These are phyloP conservation scores for Saccharomycopsis capsularis DNA, from an alignment of 805 yeast genomes.

Conservation along the genomic window DNA sequence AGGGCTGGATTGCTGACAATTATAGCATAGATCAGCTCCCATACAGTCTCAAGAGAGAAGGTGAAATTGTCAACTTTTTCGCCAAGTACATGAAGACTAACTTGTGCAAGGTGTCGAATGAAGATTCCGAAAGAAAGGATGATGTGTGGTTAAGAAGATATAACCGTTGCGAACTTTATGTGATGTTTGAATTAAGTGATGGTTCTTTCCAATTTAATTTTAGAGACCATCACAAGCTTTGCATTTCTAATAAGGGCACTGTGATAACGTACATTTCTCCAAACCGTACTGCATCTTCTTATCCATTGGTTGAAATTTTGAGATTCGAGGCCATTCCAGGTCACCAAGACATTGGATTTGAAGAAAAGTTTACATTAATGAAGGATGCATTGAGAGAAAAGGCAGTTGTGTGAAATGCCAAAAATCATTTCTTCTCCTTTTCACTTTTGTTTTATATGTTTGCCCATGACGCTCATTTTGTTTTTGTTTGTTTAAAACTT, in stretches of 20 bases:
- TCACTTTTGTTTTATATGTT: background rate
- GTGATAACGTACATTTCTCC: conserved; percentile 79
- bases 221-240: conserved; percentile 87
- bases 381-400: conserved; percentile 54
- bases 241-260: conserved; percentile 69
- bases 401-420: conserved; percentile 16
- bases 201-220: conserved; percentile 93
- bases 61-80: conserved; percentile 82
- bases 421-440: background rate
- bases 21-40: conserved; percentile 39
- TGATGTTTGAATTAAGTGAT: conserved; percentile 89
- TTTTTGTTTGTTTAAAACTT: too few species aligned
- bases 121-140: conserved; percentile 41
- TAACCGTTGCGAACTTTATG: conserved; percentile 68
- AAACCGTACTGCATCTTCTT: conserved; percentile 61
- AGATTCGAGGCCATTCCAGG: conserved; percentile 42
- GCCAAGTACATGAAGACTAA: conserved; percentile 89
- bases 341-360: conserved; percentile 37
- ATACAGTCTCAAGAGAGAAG: conserved; percentile 51
- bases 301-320: conserved; percentile 44
- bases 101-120: conserved; percentile 69
- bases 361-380: conserved; percentile 46
- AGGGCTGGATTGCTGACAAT: conserved; percentile 50
- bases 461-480: background rate
- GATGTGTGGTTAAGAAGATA: conserved; percentile 76